Evolutionary conservation across 352 stramenopile species (phyloP).

Genomic region (Globisporangium acanthophoron): DNA sequence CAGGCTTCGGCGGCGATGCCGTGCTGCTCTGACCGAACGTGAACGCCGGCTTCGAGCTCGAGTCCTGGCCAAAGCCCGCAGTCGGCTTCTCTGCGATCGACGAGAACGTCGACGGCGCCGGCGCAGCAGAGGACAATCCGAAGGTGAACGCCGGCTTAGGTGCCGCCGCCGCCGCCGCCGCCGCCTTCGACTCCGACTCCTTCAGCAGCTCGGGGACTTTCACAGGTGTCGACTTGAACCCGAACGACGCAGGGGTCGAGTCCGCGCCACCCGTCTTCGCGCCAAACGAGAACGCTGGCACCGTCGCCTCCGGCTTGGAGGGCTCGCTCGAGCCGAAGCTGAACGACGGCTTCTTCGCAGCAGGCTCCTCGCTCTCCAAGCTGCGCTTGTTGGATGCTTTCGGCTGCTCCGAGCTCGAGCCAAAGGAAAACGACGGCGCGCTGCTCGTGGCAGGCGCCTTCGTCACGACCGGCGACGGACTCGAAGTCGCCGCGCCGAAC

Average conservation of each 20-base stretch:
- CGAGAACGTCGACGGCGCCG: slow-evolving; percentile 7
- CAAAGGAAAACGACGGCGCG: slow-evolving; percentile 10
- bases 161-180: neutral
- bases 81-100: slow-evolving; percentile 14
- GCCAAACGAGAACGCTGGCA: slow-evolving; percentile 23
- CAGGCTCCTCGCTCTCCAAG: slow-evolving; percentile 6
- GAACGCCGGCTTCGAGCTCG: slow-evolving; percentile 16
- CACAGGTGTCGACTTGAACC: slow-evolving; percentile 8
- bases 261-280: slow-evolving; percentile 14
- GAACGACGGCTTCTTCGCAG: slow-evolving; percentile 13
- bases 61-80: slow-evolving; percentile 21
- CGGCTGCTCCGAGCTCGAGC: neutral
- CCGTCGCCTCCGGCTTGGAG: slow-evolving; percentile 14
- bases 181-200: slow-evolving; percentile 1
- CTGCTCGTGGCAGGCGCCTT: slow-evolving; percentile 1
- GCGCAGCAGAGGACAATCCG: slow-evolving; percentile 19
- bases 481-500: slow-evolving; percentile 7
- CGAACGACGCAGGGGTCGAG: slow-evolving; percentile 16
- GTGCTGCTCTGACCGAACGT: slow-evolving; percentile 8
- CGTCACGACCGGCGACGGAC: neutral
- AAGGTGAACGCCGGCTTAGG: slow-evolving; percentile 37
- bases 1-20: slow-evolving; percentile 1
- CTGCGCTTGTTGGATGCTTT: neutral
- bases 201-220: slow-evolving; percentile 1
- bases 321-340: slow-evolving; percentile 16